phyloP scores from a whole-genome alignment of 768 basidiomycete genomes.

The Leccinum subgranulosum region DNA sequence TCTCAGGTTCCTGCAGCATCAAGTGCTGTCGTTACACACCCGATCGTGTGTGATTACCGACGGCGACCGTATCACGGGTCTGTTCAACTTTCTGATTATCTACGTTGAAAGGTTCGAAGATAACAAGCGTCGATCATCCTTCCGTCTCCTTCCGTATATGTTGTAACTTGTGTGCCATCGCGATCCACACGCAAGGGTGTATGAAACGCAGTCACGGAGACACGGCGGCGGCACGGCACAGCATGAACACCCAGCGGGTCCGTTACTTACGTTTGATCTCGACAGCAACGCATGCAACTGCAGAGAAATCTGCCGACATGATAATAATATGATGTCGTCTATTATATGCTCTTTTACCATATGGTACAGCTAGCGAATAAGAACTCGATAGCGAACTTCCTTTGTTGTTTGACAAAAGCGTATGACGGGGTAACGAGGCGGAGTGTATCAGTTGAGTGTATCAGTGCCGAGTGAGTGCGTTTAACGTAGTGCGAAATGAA shows the following conservation, averaged over 20 bases:
- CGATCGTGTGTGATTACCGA: not conserved
- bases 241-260: not conserved
- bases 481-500: slow-evolving; percentile 8
- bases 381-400: slow-evolving; percentile 1
- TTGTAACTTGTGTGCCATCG: not conserved
- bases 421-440: not conserved
- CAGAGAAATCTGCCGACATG: not conserved
- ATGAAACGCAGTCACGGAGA: slow-evolving; percentile 6
- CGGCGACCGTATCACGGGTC: not conserved
- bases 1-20: not conserved
- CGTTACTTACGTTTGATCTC: not conserved
- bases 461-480: slow-evolving; percentile 2
- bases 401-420: slow-evolving; percentile 1
- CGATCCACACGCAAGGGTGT: not conserved
- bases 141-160: not conserved
- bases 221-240: not conserved
- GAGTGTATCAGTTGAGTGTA: not conserved
- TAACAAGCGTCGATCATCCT: not conserved
- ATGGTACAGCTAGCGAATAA: slow-evolving; percentile 16
- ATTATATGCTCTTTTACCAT: slow-evolving; percentile 15
- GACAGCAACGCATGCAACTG: not conserved
- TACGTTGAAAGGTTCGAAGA: not conserved
- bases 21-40: not conserved
- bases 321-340: not conserved
- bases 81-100: not conserved